Evolutionary conservation across 2,329 filamentous ascomycete genomes (phyloP).

Genomic region (Colletotrichum euphorbiae): DNA sequence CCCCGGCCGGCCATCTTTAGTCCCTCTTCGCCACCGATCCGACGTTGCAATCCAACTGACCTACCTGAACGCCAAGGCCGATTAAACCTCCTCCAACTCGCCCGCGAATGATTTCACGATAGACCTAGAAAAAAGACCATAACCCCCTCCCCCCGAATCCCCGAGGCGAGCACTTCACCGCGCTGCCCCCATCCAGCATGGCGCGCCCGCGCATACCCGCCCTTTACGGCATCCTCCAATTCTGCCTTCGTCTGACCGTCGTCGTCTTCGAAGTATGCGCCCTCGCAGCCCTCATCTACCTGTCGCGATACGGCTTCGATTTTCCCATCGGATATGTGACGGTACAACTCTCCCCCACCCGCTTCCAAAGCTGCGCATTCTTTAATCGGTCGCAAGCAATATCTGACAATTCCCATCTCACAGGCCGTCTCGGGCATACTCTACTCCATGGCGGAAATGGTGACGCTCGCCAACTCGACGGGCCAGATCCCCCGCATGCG

Average conservation of each 20-base stretch:
- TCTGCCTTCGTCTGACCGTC: conserved; percentile 40
- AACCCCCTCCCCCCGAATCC: neutral
- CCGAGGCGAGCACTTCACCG: conserved; percentile 12
- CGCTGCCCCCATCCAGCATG: conserved; percentile 28
- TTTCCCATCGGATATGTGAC: conserved; percentile 40
- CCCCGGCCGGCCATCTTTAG: neutral
- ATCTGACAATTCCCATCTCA: neutral
- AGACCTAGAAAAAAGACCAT: neutral
- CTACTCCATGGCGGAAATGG: conserved; percentile 54
- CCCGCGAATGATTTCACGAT: conserved; percentile 33
- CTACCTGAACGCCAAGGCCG: neutral
- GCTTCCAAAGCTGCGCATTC: neutral
- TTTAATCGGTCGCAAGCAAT: neutral
- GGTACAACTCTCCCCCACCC: conserved; percentile 2
- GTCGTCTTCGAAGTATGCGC: conserved; percentile 41
- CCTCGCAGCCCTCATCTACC: conserved; percentile 39
- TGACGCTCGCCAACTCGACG: conserved; percentile 41
- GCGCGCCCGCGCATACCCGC: conserved; percentile 39
- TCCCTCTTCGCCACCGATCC: neutral
- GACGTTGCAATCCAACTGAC: neutral
- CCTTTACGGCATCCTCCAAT: conserved; percentile 41
- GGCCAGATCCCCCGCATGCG: conserved; percentile 40
- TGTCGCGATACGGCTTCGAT: conserved; percentile 36
- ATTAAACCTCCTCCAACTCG: neutral
- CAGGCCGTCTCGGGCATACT: conserved; percentile 53